Conservation (phyloP, 116 monocot genomes). For the Posidonia oceanica region DNA sequence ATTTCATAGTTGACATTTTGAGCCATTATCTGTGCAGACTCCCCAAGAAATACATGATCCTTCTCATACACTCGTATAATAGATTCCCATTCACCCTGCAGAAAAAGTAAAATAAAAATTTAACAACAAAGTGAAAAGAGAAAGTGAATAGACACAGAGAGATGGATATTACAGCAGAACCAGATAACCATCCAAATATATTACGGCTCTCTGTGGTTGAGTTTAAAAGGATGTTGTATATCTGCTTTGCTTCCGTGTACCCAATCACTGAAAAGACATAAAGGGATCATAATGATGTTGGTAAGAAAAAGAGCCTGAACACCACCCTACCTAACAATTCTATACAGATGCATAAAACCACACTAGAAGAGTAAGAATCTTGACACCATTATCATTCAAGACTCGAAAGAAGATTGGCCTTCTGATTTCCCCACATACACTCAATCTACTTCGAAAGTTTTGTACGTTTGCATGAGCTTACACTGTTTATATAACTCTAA, state of each 20-base stretch:
- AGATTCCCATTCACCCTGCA: conserved; percentile 89
- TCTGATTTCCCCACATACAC: not conserved
- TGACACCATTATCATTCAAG: not conserved
- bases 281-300: not conserved
- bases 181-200: conserved; percentile 86
- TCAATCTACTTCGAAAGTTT: not conserved
- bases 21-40: conserved; percentile 84
- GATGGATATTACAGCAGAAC: conserved; percentile 63
- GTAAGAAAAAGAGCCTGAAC: not conserved
- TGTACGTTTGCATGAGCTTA: too few species aligned
- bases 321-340: not conserved
- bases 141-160: not conserved
- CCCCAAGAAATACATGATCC: conserved; percentile 91
- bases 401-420: not conserved
- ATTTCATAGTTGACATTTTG: conserved; percentile 99
- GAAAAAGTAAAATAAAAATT: conserved; percentile 1
- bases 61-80: conserved; percentile 79
- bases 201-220: conserved; percentile 75
- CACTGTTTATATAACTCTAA: too few species aligned
- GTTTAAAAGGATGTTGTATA: conserved; percentile 67
- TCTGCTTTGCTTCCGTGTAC: conserved; percentile 68
- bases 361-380: not conserved
- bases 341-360: not conserved
- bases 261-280: conserved; percentile 48
- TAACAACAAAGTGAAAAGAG: conserved; percentile 5